Evolutionary conservation across 305 asterid species (phyloP).

Genomic region (Plantago coronopus): DNA sequence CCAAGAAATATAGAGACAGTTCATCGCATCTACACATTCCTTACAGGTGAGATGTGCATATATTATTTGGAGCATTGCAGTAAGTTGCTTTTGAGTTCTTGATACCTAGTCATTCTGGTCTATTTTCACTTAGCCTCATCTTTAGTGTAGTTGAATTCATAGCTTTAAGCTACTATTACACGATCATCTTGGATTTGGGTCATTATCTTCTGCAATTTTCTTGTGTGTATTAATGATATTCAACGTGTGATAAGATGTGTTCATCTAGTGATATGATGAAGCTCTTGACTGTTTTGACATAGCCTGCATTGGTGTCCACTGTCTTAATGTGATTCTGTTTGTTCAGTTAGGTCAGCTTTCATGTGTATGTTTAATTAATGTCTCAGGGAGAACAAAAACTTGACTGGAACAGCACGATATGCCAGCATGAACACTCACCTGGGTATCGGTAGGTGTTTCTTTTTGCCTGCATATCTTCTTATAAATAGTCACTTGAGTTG

Average conservation of each 20-base stretch:
- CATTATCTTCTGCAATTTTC: background rate
- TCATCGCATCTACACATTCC: conserved; percentile 84
- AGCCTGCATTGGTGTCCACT: background rate
- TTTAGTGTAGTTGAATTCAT: conserved; percentile 22
- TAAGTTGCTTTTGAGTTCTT: background rate
- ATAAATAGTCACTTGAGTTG: conserved; percentile 7
- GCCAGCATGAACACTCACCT: conserved; percentile 98
- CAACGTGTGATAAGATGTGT: no score
- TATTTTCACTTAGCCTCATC: conserved; percentile 20
- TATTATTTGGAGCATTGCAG: conserved; percentile 1
- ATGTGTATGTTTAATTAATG: conserved; percentile 3
- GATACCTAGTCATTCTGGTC: background rate
- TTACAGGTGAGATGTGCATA: conserved; percentile 59
- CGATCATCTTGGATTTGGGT: background rate
- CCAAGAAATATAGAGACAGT: conserved; percentile 85
- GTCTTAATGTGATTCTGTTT: conserved; percentile 1
- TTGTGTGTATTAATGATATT: no score
- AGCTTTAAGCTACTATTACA: conserved; percentile 5
- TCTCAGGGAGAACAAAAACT: conserved; percentile 90
- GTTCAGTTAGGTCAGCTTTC: conserved; percentile 6
- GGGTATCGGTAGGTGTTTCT: conserved; percentile 69
- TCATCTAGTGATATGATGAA: no score
- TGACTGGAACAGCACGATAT: conserved; percentile 97
- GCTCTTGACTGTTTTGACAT: no score
- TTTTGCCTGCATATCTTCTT: conserved; percentile 3